Evolutionary conservation across 2,329 filamentous ascomycete species (phyloP), one percentile per base, ranked within the genome.

Genomic region (Aspergillus alliaceus): DNA sequence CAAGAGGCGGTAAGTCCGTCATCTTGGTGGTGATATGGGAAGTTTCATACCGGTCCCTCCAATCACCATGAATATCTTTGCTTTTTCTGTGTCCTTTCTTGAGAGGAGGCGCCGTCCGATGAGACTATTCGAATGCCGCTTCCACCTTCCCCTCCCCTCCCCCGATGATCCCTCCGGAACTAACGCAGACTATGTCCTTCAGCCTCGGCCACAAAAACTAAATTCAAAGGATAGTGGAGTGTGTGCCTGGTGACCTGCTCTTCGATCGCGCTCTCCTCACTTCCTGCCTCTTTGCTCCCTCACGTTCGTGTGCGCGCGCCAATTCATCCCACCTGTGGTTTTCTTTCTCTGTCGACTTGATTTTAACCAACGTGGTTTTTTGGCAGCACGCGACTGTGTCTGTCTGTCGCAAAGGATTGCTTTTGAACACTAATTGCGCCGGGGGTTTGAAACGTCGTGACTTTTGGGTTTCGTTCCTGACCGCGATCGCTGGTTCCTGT

Each of bases 401-500:
- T 27, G 4, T 25, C 24, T 15, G 40, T 29, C 40, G 7, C 15
- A 29, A 44, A 18, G 11, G 20, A 42, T 11, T 15, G 15, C 14
- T 22, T 35, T 20, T 25, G 22, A 42, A n/a, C 40, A 22, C 20
- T 18, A 18, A 29, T 44, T 11, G 39, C 20, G 39, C 12, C 20
- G 39, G 39, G 39, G 12, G 11, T 24, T 42, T 12, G 11, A 47
- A 18, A 2, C 7, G 25, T 53, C 42, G 22, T 48, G 15, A 24
- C 25, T 39, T 32, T 55, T 49, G 15, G 34, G 18, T 29, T 48
- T 48, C 32, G 14, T 31, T 11, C 22, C 25, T 44, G 22, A 27
- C 31, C 34, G 53, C 44, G 25, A 34, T 57, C 54, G 40, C 39
- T 54, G 40, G 47, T 55, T 54, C 53, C 47, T 27, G 37, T 51